Conservation (phyloP, 2,329 filamentous ascomycete species). For the Fusarium coffeatum region DNA sequence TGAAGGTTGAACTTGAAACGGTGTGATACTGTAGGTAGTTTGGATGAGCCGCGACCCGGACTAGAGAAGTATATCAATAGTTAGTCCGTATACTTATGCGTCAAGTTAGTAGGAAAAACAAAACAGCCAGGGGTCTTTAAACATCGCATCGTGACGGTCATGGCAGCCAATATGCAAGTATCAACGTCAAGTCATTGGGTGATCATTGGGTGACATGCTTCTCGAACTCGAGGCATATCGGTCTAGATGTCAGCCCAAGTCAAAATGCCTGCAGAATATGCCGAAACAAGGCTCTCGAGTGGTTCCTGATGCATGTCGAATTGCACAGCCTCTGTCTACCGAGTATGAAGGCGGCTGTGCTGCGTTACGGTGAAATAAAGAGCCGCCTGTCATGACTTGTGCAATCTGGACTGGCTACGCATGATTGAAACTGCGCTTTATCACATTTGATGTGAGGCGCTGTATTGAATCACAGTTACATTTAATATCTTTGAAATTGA, state of each 20-base stretch:
- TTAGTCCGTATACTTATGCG: not conserved
- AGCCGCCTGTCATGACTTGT: conserved; percentile 21
- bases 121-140: conserved; percentile 10
- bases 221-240: conserved; percentile 23
- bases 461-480: conserved; percentile 22
- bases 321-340: conserved; percentile 26
- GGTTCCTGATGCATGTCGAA: not conserved
- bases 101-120: not conserved
- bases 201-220: conserved; percentile 6
- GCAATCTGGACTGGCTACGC: conserved; percentile 17
- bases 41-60: not conserved
- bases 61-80: not conserved
- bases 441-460: conserved; percentile 1
- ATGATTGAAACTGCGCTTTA: conserved; percentile 25
- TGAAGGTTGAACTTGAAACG: conserved; percentile 5
- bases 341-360: conserved; percentile 19
- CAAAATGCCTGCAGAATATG: not conserved
- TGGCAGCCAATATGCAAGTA: conserved; percentile 25
- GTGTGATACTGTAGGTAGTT: not conserved
- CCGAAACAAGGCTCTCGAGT: conserved; percentile 10
- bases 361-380: conserved; percentile 13
- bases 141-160: conserved; percentile 19
- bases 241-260: conserved; percentile 10
- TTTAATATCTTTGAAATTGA: not conserved
- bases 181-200: conserved; percentile 21